phyloP scores from a whole-genome alignment of 2,329 filamentous ascomycete species.

The Colletotrichum plurivorum region DNA sequence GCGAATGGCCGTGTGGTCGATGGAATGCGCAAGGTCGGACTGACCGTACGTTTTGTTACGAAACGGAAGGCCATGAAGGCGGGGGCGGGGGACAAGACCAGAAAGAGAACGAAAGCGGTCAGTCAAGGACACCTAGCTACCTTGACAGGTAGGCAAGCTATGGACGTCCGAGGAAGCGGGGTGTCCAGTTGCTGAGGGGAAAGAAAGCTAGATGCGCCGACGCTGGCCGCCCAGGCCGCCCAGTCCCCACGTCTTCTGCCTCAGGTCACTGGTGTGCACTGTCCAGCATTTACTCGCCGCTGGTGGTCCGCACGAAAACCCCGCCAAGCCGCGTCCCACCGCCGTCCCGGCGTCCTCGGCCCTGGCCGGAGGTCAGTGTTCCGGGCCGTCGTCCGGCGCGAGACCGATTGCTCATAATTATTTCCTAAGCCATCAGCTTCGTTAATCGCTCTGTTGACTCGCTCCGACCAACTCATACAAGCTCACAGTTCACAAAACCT shows the following conservation, averaged over 20 bases:
- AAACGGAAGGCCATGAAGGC: slow-evolving; percentile 35
- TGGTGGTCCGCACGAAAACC: slow-evolving; percentile 1
- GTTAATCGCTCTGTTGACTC: too few relatives aligned
- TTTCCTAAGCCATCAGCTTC: too few relatives aligned
- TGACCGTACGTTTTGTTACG: slow-evolving; percentile 31
- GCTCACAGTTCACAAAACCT: too few relatives aligned
- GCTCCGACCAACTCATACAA: too few relatives aligned
- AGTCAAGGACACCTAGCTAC: slow-evolving; percentile 24
- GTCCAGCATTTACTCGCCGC: too few relatives aligned
- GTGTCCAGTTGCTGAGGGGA: slow-evolving; percentile 33
- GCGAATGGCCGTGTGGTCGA: slow-evolving; percentile 29
- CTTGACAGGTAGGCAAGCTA: slow-evolving; percentile 15
- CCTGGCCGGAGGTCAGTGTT: not conserved
- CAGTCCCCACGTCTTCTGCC: slow-evolving; percentile 32
- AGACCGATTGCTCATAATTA: too few relatives aligned
- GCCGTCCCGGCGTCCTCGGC: slow-evolving; percentile 24
- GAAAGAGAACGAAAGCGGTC: slow-evolving; percentile 39
- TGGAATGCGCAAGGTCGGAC: slow-evolving; percentile 33
- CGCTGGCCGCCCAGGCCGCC: slow-evolving; percentile 26
- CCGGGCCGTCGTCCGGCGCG: not conserved
- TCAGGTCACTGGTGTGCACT: slow-evolving; percentile 22
- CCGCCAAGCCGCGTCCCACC: slow-evolving; percentile 33
- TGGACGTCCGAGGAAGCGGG: slow-evolving; percentile 35
- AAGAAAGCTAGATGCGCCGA: slow-evolving; percentile 33
- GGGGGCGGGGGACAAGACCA: slow-evolving; percentile 31